phyloP scores from a whole-genome alignment of 805 yeast species.

The Kuraishia cidri region DNA sequence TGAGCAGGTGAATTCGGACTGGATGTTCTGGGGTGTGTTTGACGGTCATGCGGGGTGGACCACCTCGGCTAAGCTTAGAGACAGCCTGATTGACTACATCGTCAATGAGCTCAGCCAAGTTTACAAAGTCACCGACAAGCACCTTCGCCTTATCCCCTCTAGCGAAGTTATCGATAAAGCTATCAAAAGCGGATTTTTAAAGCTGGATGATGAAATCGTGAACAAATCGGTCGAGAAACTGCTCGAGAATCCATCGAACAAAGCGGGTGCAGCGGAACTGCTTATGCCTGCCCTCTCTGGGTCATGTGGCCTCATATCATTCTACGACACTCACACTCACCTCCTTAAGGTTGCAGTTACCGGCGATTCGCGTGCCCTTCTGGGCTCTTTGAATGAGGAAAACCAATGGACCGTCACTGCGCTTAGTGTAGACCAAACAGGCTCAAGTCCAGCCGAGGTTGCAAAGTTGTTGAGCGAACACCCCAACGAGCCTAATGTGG shows the following conservation, averaged over 20 bases:
- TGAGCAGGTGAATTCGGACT: slow-evolving; percentile 43
- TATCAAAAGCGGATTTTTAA: slow-evolving; percentile 69
- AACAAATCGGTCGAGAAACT: slow-evolving; percentile 63
- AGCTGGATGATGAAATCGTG: slow-evolving; percentile 82
- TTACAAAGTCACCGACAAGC: slow-evolving; percentile 45
- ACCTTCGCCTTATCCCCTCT: slow-evolving; percentile 51
- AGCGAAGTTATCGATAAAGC: slow-evolving; percentile 72
- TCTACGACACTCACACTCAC: slow-evolving; percentile 71
- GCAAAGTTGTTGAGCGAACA: slow-evolving; percentile 78
- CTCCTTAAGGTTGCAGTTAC: slow-evolving; percentile 85
- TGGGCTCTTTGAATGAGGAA: slow-evolving; percentile 58
- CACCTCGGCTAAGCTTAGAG: slow-evolving; percentile 79
- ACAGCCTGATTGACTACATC: slow-evolving; percentile 69
- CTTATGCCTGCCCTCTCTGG: slow-evolving; percentile 94
- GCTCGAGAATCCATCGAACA: slow-evolving; percentile 55
- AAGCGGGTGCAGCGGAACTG: slow-evolving; percentile 60
- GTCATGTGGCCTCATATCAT: slow-evolving; percentile 83
- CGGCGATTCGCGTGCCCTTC: slow-evolving; percentile 90
- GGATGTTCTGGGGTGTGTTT: slow-evolving; percentile 93
- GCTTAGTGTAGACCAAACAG: slow-evolving; percentile 88
- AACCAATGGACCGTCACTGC: slow-evolving; percentile 86
- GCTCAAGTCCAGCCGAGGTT: slow-evolving; percentile 82
- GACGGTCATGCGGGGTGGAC: slow-evolving; percentile 98
- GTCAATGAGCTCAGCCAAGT: slow-evolving; percentile 64
- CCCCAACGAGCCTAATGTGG: slow-evolving; percentile 81